Base-by-base conservation (phyloP, 306 rosid genomes). In the Gastrolobium villosum region DNA sequence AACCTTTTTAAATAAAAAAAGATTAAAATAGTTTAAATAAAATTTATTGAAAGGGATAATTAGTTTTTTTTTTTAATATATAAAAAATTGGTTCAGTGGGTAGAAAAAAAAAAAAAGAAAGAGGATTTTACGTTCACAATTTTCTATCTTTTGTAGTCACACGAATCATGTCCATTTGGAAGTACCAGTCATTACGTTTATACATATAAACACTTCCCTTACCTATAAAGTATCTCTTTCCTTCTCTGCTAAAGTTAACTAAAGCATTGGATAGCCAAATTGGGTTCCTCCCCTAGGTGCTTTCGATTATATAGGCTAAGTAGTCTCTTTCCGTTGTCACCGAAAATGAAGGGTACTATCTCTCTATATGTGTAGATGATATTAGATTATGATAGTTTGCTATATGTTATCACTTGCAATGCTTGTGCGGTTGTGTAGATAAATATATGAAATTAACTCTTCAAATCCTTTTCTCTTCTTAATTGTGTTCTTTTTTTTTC, bases 51-150 rank as follows among this genome's bases (percentile, higher is more conserved):
- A 20, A 20, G 26, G 26, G 26, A 20, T 20, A 20, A 20, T 20
- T 20, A 20, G 0, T 1, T 20, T 20, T 20, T 20, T 20, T 20
- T 20, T 20, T n/a, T n/a, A n/a, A 20, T 20, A 20, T 20, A 20
- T n/a, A n/a, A n/a, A 20, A 20, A 20, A 20, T 20, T 20, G 26
- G 26, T 20, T 0, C 26, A 20, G 26, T 0, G 26, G 26, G n/a
- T 1, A 20, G 0, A 0, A 20, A 20, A 0, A 20, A 20, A 20
- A 39, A 45, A 8, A 0, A 45, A 1, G n/a, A 10, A 9, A 11
- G 65, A 26, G 10, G 26, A 9, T 44, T 52, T 76, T 50, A 28
- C 65, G 80, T 64, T 76, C 65, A 64, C 65, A 63, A 3, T 9
- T 9, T 48, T 63, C 64, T 37, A 49, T 20, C 79, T 62, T 62